A percentile compares a stretch with the other conserved stretches of the same genome.
Conservation (phyloP, 1,284 basidiomycete species). For the Malassezia dermatis region DNA sequence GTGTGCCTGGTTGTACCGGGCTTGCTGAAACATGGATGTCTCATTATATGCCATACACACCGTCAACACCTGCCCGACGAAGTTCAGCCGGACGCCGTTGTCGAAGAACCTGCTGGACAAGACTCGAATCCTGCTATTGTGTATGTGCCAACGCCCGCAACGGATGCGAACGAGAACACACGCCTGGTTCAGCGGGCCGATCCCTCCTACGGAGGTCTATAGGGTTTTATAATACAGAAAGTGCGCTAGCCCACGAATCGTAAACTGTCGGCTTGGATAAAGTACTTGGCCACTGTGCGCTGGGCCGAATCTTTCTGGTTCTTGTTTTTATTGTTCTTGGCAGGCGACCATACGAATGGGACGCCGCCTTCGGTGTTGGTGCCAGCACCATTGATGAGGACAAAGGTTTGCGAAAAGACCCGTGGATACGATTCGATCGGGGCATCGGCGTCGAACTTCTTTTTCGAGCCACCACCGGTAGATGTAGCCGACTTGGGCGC, state of each 20-base stretch:
- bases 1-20: slow-evolving; percentile 7
- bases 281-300: slow-evolving; percentile 26
- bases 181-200: not conserved
- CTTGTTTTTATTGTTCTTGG: slow-evolving; percentile 4
- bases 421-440: slow-evolving; percentile 31
- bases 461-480: slow-evolving; percentile 27
- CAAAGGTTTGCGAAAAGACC: slow-evolving; percentile 37
- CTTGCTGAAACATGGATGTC: slow-evolving; percentile 2
- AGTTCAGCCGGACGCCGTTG: not conserved
- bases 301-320: slow-evolving; percentile 7
- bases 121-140: not conserved
- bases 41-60: slow-evolving; percentile 13
- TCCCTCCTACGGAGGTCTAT: slow-evolving; percentile 3
- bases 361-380: slow-evolving; percentile 16
- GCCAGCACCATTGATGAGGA: slow-evolving; percentile 24
- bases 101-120: not conserved
- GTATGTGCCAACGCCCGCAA: not conserved
- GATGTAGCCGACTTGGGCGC: slow-evolving; percentile 30
- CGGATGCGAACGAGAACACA: not conserved
- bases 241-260: slow-evolving; percentile 31
- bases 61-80: not conserved
- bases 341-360: slow-evolving; percentile 15
- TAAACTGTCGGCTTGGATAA: slow-evolving; percentile 37
- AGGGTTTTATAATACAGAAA: not conserved
- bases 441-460: slow-evolving; percentile 30